Evolutionary conservation across 148 eudicot species (phyloP), one percentile per base, ranked within the genome.

Genomic region (Fagopyrum tataricum): DNA sequence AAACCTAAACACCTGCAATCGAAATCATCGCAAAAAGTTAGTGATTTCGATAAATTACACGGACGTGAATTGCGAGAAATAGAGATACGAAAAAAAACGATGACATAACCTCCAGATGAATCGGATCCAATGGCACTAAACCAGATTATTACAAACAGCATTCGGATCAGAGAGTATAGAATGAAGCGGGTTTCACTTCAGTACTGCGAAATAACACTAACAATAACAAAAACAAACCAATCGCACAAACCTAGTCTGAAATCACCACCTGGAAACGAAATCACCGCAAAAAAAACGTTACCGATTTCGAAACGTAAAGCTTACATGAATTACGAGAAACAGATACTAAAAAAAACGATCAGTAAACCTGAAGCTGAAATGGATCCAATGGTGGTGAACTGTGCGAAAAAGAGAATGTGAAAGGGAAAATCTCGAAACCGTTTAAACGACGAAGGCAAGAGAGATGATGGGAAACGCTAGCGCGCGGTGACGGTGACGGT

Each of bases 331-430:
- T 31, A 3, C 37, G 37, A 31, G 37, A 31, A n/a, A n/a, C n/a
- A n/a, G n/a, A n/a, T n/a, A n/a, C n/a, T n/a, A n/a, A n/a, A n/a
- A n/a, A n/a, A n/a, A n/a, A n/a, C n/a, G n/a, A n/a, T n/a, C n/a
- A n/a, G n/a, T n/a, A 31, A 31, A 31, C 37, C 37, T 31, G 37
- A 31, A 31, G 37, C 37, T 31, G 37, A 3, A 31, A 1, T 31
- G 37, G 37, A 31, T 31, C 37, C 37, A 31, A 31, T 31, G 37
- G 37, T n/a, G n/a, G n/a, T n/a, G n/a, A n/a, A n/a, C n/a, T n/a
- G n/a, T n/a, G n/a, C n/a, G n/a, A n/a, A 73, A 47, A 64, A 56
- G 67, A 51, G 58, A 73, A 56, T 56, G 52, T 62, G 43, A 59
- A 58, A 23, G 9, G 46, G 44, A 43, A 73, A 66, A 51, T 52